Evolutionary conservation across 305 asterid species (phyloP).

Genomic region (Nicotiana rustica): DNA sequence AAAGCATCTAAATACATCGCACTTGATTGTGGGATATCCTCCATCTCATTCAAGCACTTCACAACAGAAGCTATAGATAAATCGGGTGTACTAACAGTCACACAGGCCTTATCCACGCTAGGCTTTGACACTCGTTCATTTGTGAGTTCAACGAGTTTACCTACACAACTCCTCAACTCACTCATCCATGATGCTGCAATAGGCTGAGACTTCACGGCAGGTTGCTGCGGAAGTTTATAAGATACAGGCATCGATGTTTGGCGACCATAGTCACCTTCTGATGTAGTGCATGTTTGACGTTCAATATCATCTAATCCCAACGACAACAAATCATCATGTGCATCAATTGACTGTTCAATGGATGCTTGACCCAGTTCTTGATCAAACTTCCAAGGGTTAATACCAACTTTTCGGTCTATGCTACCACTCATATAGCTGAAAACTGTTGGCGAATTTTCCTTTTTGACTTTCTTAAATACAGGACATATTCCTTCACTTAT

Average conservation of each 20-base stretch:
- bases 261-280: constrained; percentile 48
- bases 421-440: constrained; percentile 26
- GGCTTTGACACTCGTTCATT: constrained; percentile 53
- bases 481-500: constrained; percentile 41
- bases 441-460: constrained; percentile 20
- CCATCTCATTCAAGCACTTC: constrained; percentile 78
- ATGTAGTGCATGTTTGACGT: constrained; percentile 40
- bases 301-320: constrained; percentile 41
- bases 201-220: constrained; percentile 48
- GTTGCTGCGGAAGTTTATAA: constrained; percentile 50
- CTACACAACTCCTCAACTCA: constrained; percentile 68
- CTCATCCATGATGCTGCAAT: constrained; percentile 66
- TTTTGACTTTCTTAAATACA: constrained; percentile 32
- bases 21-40: constrained; percentile 81
- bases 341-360: constrained; percentile 28
- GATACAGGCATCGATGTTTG: constrained; percentile 47
- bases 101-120: constrained; percentile 38
- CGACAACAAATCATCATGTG: constrained; percentile 30
- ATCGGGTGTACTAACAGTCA: constrained; percentile 51
- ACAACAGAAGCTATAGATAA: constrained; percentile 71
- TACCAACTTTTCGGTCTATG: constrained; percentile 14
- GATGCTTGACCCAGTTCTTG: constrained; percentile 36
- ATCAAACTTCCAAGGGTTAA: constrained; percentile 36
- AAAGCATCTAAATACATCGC: constrained; percentile 91
- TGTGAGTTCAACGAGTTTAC: constrained; percentile 70